Conservation (phyloP, 1,284 basidiomycete genomes). For the Marasmius oreades region DNA sequence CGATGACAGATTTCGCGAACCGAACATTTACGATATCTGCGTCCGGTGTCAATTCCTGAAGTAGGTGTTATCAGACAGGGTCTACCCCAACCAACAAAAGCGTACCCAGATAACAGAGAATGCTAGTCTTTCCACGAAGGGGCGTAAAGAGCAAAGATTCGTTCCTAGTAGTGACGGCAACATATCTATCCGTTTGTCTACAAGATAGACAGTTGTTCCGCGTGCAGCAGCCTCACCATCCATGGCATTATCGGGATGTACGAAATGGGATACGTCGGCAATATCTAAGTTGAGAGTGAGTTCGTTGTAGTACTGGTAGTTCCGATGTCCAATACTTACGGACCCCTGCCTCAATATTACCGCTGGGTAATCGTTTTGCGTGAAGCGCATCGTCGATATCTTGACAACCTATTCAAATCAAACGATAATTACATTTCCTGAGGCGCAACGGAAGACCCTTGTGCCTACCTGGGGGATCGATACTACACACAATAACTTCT, state of each 20-base stretch:
- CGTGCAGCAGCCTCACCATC: slow-evolving; percentile 93
- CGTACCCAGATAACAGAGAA: slow-evolving; percentile 96
- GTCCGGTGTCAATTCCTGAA: slow-evolving; percentile 79
- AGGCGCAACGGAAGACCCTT: not conserved
- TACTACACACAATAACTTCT: slow-evolving; percentile 88
- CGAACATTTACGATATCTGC: slow-evolving; percentile 90
- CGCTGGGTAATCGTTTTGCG: slow-evolving; percentile 84
- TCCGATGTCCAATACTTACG: slow-evolving; percentile 59
- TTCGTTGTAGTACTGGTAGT: not conserved
- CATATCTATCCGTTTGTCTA: slow-evolving; percentile 99
- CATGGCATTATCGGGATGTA: slow-evolving; percentile 93
- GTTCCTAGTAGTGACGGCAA: slow-evolving; percentile 92
- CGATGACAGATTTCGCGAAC: slow-evolving; percentile 96
- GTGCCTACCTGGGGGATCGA: slow-evolving; percentile 90
- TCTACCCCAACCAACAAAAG: slow-evolving; percentile 8
- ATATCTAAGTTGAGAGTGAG: slow-evolving; percentile 64
- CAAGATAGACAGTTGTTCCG: slow-evolving; percentile 97
- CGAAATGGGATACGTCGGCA: slow-evolving; percentile 98
- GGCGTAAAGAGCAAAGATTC: slow-evolving; percentile 92
- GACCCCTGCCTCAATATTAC: slow-evolving; percentile 96
- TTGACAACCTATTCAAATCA: slow-evolving; percentile 75
- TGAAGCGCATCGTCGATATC: slow-evolving; percentile 99
- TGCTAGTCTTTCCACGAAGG: slow-evolving; percentile 91
- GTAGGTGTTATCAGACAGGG: slow-evolving; percentile 8
- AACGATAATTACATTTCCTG: slow-evolving; percentile 1